phyloP scores from a whole-genome alignment of 192 early-diverging fungal species.

The Umbelopsis vinacea region DNA sequence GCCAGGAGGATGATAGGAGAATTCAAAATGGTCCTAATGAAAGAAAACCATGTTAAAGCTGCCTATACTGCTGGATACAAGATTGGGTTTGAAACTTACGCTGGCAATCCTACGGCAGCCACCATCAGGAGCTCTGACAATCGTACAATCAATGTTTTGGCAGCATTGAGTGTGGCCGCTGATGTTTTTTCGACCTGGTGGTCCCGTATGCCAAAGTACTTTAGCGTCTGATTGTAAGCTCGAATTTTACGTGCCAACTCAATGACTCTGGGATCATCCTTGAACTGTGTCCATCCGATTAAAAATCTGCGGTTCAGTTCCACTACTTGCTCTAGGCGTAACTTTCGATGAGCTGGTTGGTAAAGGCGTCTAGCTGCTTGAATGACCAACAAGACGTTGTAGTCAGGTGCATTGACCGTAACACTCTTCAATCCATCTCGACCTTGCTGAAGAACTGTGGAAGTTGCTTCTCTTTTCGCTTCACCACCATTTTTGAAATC shows the following conservation, averaged over 20 bases:
- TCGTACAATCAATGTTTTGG: slow-evolving; percentile 70
- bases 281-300: slow-evolving; percentile 78
- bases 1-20: slow-evolving; percentile 35
- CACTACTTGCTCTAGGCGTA: slow-evolving; percentile 83
- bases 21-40: slow-evolving; percentile 50
- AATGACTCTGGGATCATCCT: slow-evolving; percentile 77
- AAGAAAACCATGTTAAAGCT: not conserved
- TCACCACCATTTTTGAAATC: slow-evolving; percentile 81
- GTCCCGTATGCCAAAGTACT: slow-evolving; percentile 90
- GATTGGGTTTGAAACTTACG: slow-evolving; percentile 50
- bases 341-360: slow-evolving; percentile 77
- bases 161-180: slow-evolving; percentile 66
- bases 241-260: slow-evolving; percentile 72
- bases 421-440: slow-evolving; percentile 81
- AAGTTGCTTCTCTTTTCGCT: slow-evolving; percentile 79
- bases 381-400: slow-evolving; percentile 81
- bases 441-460: slow-evolving; percentile 71
- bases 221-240: slow-evolving; percentile 85
- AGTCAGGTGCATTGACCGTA: slow-evolving; percentile 92
- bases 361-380: slow-evolving; percentile 86
- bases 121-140: slow-evolving; percentile 71
- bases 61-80: not conserved
- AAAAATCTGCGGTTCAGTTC: slow-evolving; percentile 90
- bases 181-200: slow-evolving; percentile 89
- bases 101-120: slow-evolving; percentile 79